These are phyloP conservation scores for Fusarium scirpi DNA, from an alignment of 2,329 filamentous ascomycete genomes.

Conservation along the genomic window DNA sequence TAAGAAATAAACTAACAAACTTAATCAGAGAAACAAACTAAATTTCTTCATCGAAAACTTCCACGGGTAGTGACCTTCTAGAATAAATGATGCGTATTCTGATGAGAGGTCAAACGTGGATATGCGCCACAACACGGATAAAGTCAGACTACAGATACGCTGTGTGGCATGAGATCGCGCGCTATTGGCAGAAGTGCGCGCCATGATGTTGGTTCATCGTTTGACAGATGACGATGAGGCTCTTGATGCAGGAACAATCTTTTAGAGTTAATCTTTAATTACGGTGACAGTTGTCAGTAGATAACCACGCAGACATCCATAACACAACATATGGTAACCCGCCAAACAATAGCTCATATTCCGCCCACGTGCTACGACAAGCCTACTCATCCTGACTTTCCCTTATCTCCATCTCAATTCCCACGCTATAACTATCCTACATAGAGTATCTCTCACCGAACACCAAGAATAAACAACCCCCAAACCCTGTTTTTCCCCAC, in stretches of 20 bases:
- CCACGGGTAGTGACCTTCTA: neutral
- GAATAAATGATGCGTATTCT: neutral
- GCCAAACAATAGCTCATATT: neutral
- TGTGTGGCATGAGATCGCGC: neutral
- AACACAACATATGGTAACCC: too few species aligned
- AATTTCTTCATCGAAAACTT: neutral
- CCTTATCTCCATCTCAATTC: neutral
- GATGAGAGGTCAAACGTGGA: too few species aligned
- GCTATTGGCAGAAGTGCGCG: neutral
- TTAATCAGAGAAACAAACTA: too few species aligned
- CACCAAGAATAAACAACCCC: neutral
- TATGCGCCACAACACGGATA: neutral
- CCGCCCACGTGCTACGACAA: neutral
- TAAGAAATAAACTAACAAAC: neutral
- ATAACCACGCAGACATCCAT: too few species aligned
- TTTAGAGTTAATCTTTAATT: neutral
- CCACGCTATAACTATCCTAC: neutral
- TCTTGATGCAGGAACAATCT: neutral
- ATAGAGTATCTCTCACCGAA: constrained; percentile 29
- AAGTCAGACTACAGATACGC: neutral
- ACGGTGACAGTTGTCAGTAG: too few species aligned
- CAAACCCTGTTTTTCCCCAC: constrained; percentile 29
- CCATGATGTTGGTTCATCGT: neutral
- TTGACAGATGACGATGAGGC: neutral
- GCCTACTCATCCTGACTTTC: neutral